These are phyloP conservation scores for Citrus trifoliata DNA, from an alignment of 345 rosid species.

Conservation along the genomic window DNA sequence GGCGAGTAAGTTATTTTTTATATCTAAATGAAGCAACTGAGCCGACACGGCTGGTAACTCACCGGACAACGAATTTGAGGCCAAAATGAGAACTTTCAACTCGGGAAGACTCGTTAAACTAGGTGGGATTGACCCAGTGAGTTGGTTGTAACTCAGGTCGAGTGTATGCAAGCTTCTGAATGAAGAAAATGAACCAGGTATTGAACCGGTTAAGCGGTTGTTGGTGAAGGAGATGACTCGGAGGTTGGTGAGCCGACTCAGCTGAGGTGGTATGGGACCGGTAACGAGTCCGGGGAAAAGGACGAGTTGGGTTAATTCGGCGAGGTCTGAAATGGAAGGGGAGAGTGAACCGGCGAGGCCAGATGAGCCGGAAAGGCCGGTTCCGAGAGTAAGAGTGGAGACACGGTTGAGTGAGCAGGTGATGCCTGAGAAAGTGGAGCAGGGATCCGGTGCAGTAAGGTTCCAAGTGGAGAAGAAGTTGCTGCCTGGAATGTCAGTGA, in stretches of 20 bases:
- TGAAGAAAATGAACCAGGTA: slow-evolving; percentile 52
- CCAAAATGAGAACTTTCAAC: slow-evolving; percentile 54
- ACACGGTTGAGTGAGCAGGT: slow-evolving; percentile 50
- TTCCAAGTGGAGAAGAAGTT: slow-evolving; percentile 66
- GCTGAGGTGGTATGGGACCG: slow-evolving; percentile 70
- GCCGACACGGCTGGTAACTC: slow-evolving; percentile 38
- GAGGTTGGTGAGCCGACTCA: slow-evolving; percentile 48
- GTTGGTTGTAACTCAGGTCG: slow-evolving; percentile 71
- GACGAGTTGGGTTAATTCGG: slow-evolving; percentile 64
- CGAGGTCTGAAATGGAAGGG: slow-evolving; percentile 52
- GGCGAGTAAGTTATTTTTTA: slow-evolving; percentile 46
- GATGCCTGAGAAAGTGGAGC: slow-evolving; percentile 62
- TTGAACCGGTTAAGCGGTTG: slow-evolving; percentile 76
- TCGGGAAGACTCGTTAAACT: slow-evolving; percentile 34
- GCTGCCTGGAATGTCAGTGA: slow-evolving; percentile 61
- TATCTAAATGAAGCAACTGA: slow-evolving; percentile 66
- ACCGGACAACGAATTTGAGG: slow-evolving; percentile 48
- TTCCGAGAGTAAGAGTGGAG: slow-evolving; percentile 50
- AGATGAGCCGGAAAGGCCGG: slow-evolving; percentile 40
- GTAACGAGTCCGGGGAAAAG: slow-evolving; percentile 80
- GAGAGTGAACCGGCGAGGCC: slow-evolving; percentile 80
- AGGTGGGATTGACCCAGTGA: slow-evolving; percentile 59
- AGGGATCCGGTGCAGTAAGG: slow-evolving; percentile 50
- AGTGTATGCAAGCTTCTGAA: slow-evolving; percentile 64
- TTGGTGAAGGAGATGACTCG: slow-evolving; percentile 66